Evolutionary conservation across 139 green algal species (phyloP), one percentile per base, ranked within the genome.

Genomic region (Protoeuglena noctilucae): DNA sequence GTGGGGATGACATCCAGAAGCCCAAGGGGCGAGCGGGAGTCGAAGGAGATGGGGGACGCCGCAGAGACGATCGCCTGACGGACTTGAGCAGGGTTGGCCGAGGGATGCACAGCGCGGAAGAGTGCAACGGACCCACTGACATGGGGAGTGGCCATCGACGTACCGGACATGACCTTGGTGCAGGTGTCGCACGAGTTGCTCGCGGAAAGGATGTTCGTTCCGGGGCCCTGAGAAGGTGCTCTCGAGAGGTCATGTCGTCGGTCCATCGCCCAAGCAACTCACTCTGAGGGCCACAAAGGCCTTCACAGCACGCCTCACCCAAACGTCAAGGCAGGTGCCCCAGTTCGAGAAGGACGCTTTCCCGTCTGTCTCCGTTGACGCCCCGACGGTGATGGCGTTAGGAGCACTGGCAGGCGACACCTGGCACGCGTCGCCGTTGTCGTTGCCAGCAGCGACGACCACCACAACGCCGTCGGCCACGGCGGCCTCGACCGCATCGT

Each of bases 71-170:
- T n/a, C n/a, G n/a, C n/a, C n/a, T n/a, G n/a, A n/a, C n/a, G n/a
- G n/a, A n/a, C n/a, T n/a, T n/a, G n/a, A n/a, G n/a, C n/a, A n/a
- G n/a, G n/a, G n/a, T n/a, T n/a, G n/a, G n/a, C n/a, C n/a, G n/a
- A n/a, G n/a, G n/a, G n/a, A n/a, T n/a, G n/a, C n/a, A n/a, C n/a
- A n/a, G n/a, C n/a, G n/a, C n/a, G n/a, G n/a, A n/a, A n/a, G n/a
- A n/a, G n/a, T n/a, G n/a, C n/a, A n/a, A n/a, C n/a, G n/a, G n/a
- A n/a, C n/a, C n/a, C n/a, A n/a, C n/a, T n/a, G n/a, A 70, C 62
- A 21, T 83, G 52, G 0, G 81, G 81, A 2, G 87, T 92, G 0
- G 88, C 81, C 88, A 96, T 96, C 18, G 72, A 86, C 2, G 88
- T 96, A 29, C 87, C 87, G 63, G 73, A 70, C 3, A 52, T 54